Evolutionary conservation across 306 rosid genomes (phyloP).

Genomic region (Astragalus membranaceus): DNA sequence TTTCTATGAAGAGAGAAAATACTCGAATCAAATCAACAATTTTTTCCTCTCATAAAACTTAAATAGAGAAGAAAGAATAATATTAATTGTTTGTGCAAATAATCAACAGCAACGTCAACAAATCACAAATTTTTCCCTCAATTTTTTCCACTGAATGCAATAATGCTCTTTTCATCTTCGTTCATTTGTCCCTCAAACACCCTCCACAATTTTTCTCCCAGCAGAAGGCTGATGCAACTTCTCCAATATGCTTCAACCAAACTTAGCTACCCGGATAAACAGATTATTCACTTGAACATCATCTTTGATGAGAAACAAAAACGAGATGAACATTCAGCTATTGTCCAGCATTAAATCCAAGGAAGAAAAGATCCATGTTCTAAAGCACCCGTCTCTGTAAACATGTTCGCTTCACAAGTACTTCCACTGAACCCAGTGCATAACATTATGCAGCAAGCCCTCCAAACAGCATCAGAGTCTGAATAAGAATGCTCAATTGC

Average conservation of each 20-base stretch:
- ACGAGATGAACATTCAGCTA: not conserved
- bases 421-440: not conserved
- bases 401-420: not conserved
- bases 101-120: not conserved
- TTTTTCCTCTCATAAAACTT: no score
- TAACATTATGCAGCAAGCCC: not conserved
- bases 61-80: no score
- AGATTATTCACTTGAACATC: not conserved
- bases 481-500: not conserved
- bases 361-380: slow-evolving; percentile 1
- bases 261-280: not conserved
- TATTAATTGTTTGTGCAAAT: not conserved
- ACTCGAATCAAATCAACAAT: no score
- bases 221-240: slow-evolving; percentile 1
- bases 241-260: not conserved
- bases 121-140: not conserved
- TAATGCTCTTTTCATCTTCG: not conserved
- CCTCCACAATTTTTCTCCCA: not conserved
- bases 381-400: slow-evolving; percentile 3
- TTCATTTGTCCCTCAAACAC: not conserved
- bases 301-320: not conserved
- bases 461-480: not conserved
- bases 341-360: slow-evolving; percentile 1
- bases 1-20: no score
- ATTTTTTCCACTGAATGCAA: not conserved